These are phyloP conservation scores for Stromatinia cepivora DNA, from an alignment of 2,329 filamentous ascomycete species.

Conservation along the genomic window DNA sequence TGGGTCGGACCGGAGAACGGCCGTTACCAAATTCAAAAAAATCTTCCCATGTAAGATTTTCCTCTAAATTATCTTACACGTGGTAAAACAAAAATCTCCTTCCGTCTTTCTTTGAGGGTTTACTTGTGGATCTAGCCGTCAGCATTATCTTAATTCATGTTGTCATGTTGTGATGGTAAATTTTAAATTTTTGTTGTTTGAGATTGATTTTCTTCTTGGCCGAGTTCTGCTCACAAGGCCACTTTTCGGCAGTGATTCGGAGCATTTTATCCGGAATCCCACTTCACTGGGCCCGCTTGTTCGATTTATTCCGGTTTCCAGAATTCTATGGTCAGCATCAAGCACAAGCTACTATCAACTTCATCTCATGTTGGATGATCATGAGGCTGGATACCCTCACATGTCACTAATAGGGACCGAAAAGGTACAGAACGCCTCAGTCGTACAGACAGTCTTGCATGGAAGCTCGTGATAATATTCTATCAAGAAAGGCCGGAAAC, in stretches of 20 bases:
- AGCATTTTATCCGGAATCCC: constrained; percentile 8
- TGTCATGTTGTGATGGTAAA: constrained; percentile 6
- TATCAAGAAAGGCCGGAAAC: neutral
- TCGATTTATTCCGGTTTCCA: constrained; percentile 20
- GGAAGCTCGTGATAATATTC: constrained; percentile 15
- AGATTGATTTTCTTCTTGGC: constrained; percentile 11
- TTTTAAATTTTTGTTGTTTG: neutral
- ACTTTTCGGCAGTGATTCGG: constrained; percentile 23
- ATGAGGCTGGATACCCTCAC: constrained; percentile 20
- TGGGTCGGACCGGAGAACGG: constrained; percentile 24
- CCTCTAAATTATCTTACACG: constrained; percentile 10
- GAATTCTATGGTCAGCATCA: neutral
- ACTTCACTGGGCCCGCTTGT: constrained; percentile 21
- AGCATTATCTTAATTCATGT: neutral
- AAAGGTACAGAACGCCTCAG: neutral
- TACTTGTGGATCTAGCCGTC: neutral
- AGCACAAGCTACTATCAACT: constrained; percentile 17
- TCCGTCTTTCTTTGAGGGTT: neutral
- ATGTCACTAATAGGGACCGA: neutral
- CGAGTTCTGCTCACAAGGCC: constrained; percentile 22
- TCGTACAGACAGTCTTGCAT: neutral
- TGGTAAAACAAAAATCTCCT: constrained; percentile 8
- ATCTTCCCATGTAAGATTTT: neutral
- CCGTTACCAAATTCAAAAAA: constrained; percentile 21
- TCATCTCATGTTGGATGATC: constrained; percentile 17